Evolutionary conservation across 768 basidiomycete genomes (phyloP).

Genomic region (Multifurca ochricompacta): DNA sequence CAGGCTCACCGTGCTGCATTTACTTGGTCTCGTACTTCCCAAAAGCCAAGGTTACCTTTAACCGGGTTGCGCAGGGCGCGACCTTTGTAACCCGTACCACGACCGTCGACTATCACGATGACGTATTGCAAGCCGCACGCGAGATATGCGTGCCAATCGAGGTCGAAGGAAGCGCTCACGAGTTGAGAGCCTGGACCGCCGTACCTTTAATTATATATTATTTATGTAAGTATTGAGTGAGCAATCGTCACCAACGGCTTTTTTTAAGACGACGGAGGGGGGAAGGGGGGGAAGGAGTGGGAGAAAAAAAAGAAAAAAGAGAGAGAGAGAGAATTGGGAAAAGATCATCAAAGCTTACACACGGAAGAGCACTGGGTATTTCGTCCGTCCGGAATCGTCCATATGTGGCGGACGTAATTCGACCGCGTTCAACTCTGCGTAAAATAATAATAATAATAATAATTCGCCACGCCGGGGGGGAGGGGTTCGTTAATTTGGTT

Average conservation of each 20-base stretch:
- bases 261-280: too few species aligned
- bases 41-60: conserved; percentile 81
- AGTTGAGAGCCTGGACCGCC: conserved; percentile 85
- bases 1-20: conserved; percentile 68
- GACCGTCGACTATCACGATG: conserved; percentile 82
- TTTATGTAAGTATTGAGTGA: too few species aligned
- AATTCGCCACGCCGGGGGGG: not conserved
- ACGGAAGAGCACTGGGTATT: conserved; percentile 89
- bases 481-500: too few species aligned
- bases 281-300: too few species aligned
- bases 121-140: conserved; percentile 77
- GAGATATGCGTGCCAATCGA: conserved; percentile 86
- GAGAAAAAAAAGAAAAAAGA: conserved; percentile 10
- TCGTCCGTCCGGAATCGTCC: conserved; percentile 91
- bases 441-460: conserved; percentile 11
- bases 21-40: conserved; percentile 86
- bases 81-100: conserved; percentile 91
- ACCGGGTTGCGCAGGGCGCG: conserved; percentile 78
- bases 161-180: conserved; percentile 55
- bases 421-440: conserved; percentile 75
- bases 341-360: conserved; percentile 47
- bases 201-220: conserved; percentile 48
- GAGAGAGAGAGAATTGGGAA: not conserved
- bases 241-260: too few species aligned
- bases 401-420: conserved; percentile 88